Percentiles rank a stretch among this genome's conserved stretches.
phyloP scores from a whole-genome alignment of 345 rosid species.

The Populus euphratica region DNA sequence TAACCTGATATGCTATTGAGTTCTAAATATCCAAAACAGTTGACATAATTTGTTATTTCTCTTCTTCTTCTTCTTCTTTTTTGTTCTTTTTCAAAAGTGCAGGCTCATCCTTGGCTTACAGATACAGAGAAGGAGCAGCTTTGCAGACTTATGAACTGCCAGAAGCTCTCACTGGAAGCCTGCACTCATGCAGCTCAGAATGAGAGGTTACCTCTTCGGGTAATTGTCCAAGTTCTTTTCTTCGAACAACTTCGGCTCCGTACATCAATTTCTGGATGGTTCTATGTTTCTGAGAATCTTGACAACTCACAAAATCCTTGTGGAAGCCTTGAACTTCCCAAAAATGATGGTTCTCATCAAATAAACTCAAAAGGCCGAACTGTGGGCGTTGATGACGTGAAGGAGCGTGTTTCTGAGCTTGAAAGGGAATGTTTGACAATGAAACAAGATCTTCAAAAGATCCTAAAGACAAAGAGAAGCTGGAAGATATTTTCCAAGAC shows the following conservation, averaged over 20 bases:
- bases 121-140: slow-evolving; percentile 65
- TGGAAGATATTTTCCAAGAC: slow-evolving; percentile 42
- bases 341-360: slow-evolving; percentile 4
- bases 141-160: slow-evolving; percentile 71
- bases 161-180: slow-evolving; percentile 72
- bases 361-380: neutral
- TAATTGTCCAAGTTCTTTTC: slow-evolving; percentile 86
- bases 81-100: slow-evolving; percentile 13
- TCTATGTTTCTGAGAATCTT: slow-evolving; percentile 25
- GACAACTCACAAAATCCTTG: slow-evolving; percentile 15
- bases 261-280: slow-evolving; percentile 33
- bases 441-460: slow-evolving; percentile 27
- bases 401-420: slow-evolving; percentile 21
- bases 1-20: neutral
- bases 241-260: slow-evolving; percentile 59
- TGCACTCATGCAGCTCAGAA: slow-evolving; percentile 84
- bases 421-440: slow-evolving; percentile 23
- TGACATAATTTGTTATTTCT: neutral
- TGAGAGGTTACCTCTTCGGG: slow-evolving; percentile 76
- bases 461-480: slow-evolving; percentile 15
- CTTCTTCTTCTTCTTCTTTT: neutral
- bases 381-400: slow-evolving; percentile 13
- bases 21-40: neutral
- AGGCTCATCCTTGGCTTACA: slow-evolving; percentile 91
- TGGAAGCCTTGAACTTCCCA: slow-evolving; percentile 10